Evolutionary conservation across 208 protist species (phyloP), one percentile per base, ranked within the genome.

Genomic region (Wallacemonas sp.): DNA sequence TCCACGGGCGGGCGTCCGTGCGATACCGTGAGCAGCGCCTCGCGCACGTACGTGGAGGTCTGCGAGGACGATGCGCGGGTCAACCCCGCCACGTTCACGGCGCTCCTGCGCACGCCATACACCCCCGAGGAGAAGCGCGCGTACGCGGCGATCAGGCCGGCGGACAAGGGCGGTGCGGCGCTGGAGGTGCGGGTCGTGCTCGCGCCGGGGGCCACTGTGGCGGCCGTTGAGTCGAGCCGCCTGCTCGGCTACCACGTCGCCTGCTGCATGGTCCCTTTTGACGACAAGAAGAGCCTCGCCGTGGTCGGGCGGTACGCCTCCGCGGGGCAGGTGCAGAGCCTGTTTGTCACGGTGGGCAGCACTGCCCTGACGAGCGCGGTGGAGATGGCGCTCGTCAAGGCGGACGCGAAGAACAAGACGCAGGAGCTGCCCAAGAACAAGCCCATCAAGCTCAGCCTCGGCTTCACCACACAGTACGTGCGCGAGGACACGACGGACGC

Each of bases 141-240:
- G 14, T 36, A 55, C 22, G 54, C 29, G 2, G 26, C 14, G 16
- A 44, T 54, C 25, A 39, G 39, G 11, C 45, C 28, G 4, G 26
- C 46, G 18, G 5, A 3, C 4, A 25, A 54, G 31, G 61, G 61
- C n/a, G 31, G 39, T 14, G 45, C 29, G 14, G 48, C 49, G 41
- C 48, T 63, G 23, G 39, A 59, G 22, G 25, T 84, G 23, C 72
- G 66, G 8, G n/a, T 77, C 8, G 78, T 70, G 41, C 67, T 84
- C 1, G 78, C 78, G 1, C 78, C 78, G 0, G 78, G 74, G 28
- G 70, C 42, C 10, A 75, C 78, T 1, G 66, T 84, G 5, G 65
- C 46, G 18, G 33, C 79, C 10, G 52, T 77, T 0, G 67, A 79
- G 22, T 65, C 55, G 18, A 70, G 70, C 20, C 63, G 67, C 38